A percentile compares a stretch with the other conserved stretches of the same genome.
phyloP scores from a whole-genome alignment of 2,329 filamentous ascomycete genomes.

The Alternaria sp. region DNA sequence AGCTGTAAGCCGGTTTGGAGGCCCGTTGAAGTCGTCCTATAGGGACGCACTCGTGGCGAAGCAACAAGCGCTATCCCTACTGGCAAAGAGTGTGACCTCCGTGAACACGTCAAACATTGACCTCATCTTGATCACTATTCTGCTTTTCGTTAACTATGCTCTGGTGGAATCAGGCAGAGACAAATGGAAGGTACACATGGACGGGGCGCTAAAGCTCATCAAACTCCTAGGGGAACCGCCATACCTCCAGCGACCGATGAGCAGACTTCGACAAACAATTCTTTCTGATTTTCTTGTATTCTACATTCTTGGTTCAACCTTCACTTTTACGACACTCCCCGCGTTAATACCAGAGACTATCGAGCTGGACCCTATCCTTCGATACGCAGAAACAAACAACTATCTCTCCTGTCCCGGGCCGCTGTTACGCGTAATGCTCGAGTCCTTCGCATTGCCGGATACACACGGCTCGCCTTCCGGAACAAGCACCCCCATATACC shows the following conservation, averaged over 20 bases:
- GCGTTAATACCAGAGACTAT: slow-evolving; percentile 42
- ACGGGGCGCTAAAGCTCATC: slow-evolving; percentile 60
- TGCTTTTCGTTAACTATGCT: slow-evolving; percentile 60
- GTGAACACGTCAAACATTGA: slow-evolving; percentile 49
- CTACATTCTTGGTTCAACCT: slow-evolving; percentile 46
- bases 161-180: slow-evolving; percentile 61
- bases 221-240: slow-evolving; percentile 47
- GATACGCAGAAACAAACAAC: slow-evolving; percentile 52
- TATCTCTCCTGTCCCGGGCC: slow-evolving; percentile 50
- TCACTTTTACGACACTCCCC: slow-evolving; percentile 39
- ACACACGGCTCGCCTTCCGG: slow-evolving; percentile 22
- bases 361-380: slow-evolving; percentile 46
- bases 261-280: slow-evolving; percentile 42
- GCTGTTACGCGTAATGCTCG: slow-evolving; percentile 48
- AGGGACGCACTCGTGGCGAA: slow-evolving; percentile 56
- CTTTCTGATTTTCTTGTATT: slow-evolving; percentile 50
- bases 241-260: slow-evolving; percentile 42
- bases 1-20: slow-evolving; percentile 51
- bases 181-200: slow-evolving; percentile 61
- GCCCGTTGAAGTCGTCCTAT: slow-evolving; percentile 43
- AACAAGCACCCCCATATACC: slow-evolving; percentile 17
- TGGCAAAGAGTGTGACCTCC: slow-evolving; percentile 46
- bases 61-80: slow-evolving; percentile 56
- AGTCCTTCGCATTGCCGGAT: slow-evolving; percentile 46
- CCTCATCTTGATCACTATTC: slow-evolving; percentile 56